phyloP scores from a whole-genome alignment of 495 filamentous ascomycete species.

The Penicillium canescens region DNA sequence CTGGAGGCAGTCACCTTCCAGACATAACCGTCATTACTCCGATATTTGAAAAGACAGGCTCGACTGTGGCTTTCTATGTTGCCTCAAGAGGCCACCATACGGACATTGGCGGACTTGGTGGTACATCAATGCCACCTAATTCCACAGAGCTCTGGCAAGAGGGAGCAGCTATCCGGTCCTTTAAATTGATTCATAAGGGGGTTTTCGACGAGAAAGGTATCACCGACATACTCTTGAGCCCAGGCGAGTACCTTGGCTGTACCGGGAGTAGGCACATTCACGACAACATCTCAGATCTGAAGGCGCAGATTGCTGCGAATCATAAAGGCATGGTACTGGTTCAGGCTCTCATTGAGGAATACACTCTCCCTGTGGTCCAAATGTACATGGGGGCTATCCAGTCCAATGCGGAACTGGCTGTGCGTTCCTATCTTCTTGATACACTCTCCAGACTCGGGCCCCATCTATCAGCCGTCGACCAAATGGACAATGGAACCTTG shows the following conservation, averaged over 20 bases:
- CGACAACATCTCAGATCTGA: constrained; percentile 94
- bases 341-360: constrained; percentile 78
- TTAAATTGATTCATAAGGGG: constrained; percentile 90
- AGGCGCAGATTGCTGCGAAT: constrained; percentile 94
- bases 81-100: constrained; percentile 95
- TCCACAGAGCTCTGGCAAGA: constrained; percentile 93
- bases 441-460: constrained; percentile 26
- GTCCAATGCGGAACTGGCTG: constrained; percentile 83
- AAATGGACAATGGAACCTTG: constrained; percentile 95
- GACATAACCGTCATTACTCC: constrained; percentile 92
- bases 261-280: constrained; percentile 85
- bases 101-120: constrained; percentile 91
- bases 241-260: constrained; percentile 70
- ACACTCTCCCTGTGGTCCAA: constrained; percentile 86
- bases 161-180: constrained; percentile 88
- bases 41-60: constrained; percentile 70
- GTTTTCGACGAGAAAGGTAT: constrained; percentile 88
- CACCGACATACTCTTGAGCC: constrained; percentile 25
- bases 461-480: constrained; percentile 72
- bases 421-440: constrained; percentile 76
- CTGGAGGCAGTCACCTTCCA: constrained; percentile 82
- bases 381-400: constrained; percentile 97
- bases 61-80: constrained; percentile 93
- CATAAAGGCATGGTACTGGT: constrained; percentile 94
- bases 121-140: constrained; percentile 84